Evolutionary conservation across 2,329 filamentous ascomycete genomes (phyloP).

Genomic region (Trichoderma sp.): DNA sequence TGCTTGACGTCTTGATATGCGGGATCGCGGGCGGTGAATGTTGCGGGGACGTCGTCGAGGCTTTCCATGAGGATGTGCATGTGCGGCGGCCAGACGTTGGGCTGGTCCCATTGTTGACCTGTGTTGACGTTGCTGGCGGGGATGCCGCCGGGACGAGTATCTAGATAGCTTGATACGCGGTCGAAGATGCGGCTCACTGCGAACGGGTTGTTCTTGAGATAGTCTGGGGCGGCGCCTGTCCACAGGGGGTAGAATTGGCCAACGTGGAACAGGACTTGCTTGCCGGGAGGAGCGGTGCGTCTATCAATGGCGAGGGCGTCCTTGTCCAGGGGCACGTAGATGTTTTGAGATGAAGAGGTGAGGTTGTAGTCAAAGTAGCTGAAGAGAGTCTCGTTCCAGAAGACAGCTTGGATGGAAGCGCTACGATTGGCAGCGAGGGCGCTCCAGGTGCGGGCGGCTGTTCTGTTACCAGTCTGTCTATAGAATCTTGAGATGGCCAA

Average conservation of each 20-base stretch:
- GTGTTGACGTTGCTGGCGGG: constrained; percentile 60
- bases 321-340: constrained; percentile 51
- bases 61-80: constrained; percentile 64
- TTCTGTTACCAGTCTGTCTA: constrained; percentile 48
- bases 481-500: constrained; percentile 56
- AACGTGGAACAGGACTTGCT: constrained; percentile 57
- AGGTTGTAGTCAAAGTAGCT: constrained; percentile 70
- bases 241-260: constrained; percentile 68
- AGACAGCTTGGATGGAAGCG: constrained; percentile 59
- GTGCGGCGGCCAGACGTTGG: constrained; percentile 68
- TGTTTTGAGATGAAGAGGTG: constrained; percentile 55
- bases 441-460: constrained; percentile 49
- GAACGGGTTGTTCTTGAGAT: constrained; percentile 57
- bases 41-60: constrained; percentile 57
- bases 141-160: constrained; percentile 54
- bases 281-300: constrained; percentile 49
- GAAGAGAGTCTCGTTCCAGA: constrained; percentile 63
- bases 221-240: constrained; percentile 59
- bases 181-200: constrained; percentile 55
- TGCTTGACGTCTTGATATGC: constrained; percentile 53
- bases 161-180: constrained; percentile 53
- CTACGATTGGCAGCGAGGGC: constrained; percentile 52
- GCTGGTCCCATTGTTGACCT: constrained; percentile 68
- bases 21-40: constrained; percentile 52
- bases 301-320: constrained; percentile 35